A percentile compares a stretch with the other conserved stretches of the same genome.
phyloP scores from a whole-genome alignment of 768 basidiomycete genomes.

The Lenzites betulinus region DNA sequence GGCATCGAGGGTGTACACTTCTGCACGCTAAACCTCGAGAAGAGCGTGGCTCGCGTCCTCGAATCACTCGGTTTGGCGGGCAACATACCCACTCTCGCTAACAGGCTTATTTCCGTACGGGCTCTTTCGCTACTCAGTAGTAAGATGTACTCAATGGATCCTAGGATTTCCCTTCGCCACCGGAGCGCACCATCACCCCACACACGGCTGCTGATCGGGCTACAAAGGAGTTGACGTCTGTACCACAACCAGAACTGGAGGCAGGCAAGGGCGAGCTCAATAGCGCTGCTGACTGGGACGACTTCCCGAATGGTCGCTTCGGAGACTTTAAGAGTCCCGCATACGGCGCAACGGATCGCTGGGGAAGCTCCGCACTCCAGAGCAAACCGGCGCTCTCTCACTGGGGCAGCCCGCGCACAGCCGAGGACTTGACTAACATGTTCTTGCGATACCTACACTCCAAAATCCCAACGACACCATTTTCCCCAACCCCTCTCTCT shows the following conservation, averaged over 20 bases:
- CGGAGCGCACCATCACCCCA: conserved; percentile 58
- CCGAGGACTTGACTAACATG: conserved; percentile 72
- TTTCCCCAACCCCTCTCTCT: conserved; percentile 81
- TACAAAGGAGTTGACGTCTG: conserved; percentile 51
- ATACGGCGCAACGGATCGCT: conserved; percentile 78
- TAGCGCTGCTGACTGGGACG: conserved; percentile 83
- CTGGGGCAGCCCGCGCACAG: conserved; percentile 74
- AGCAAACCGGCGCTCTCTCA: conserved; percentile 60
- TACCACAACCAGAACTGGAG: conserved; percentile 53
- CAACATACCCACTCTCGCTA: conserved; percentile 44
- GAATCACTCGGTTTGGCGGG: conserved; percentile 76
- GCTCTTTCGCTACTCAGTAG: conserved; percentile 1
- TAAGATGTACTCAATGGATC: conserved; percentile 27
- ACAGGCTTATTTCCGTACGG: conserved; percentile 68
- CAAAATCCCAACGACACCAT: conserved; percentile 77
- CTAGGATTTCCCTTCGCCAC: conserved; percentile 31
- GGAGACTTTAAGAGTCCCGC: conserved; percentile 98
- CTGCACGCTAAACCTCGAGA: conserved; percentile 96
- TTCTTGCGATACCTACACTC: conserved; percentile 83
- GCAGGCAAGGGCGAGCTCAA: conserved; percentile 74
- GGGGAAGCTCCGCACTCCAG: conserved; percentile 74
- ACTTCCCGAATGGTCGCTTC: conserved; percentile 98
- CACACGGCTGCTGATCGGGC: conserved; percentile 65
- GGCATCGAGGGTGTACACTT: conserved; percentile 82
- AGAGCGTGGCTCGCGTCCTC: conserved; percentile 85